Percentiles rank a stretch among this genome's conserved stretches.
Evolutionary conservation across 73 alveolate species (phyloP).

Genomic region (Tetrahymena borealis): DNA sequence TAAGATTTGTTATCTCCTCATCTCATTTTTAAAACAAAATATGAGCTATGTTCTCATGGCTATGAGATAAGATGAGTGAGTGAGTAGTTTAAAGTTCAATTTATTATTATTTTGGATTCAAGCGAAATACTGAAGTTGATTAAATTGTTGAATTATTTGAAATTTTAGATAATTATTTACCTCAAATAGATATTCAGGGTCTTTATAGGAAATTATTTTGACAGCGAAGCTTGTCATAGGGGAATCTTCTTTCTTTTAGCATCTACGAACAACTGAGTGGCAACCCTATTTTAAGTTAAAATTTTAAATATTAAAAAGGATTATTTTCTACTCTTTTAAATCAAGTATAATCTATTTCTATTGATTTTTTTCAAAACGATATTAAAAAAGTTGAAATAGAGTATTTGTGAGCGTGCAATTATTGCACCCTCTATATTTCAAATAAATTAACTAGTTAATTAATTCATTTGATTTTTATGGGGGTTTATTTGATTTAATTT

Average conservation of each 20-base stretch:
- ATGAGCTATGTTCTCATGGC: too few species aligned
- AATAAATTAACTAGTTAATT: too few species aligned
- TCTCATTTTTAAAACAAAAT: too few species aligned
- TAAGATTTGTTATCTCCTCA: too few species aligned
- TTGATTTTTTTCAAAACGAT: neutral
- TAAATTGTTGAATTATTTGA: neutral
- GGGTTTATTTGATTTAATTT: neutral
- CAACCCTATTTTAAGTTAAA: neutral
- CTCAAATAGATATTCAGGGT: neutral
- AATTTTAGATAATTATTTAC: neutral
- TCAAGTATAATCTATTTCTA: neutral
- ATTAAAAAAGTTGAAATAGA: neutral
- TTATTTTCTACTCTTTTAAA: neutral
- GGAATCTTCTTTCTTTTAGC: neutral
- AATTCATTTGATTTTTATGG: neutral
- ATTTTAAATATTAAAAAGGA: neutral
- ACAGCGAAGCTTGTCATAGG: neutral
- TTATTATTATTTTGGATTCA: too few species aligned
- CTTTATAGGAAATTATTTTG: neutral
- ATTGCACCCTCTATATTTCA: too few species aligned
- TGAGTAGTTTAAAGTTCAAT: too few species aligned
- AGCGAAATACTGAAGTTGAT: neutral
- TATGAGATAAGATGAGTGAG: too few species aligned
- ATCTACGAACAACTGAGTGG: neutral
- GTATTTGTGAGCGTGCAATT: too few species aligned